Conservation (phyloP, 176 grass and related monocot genomes). For the Triticum monococcum region DNA sequence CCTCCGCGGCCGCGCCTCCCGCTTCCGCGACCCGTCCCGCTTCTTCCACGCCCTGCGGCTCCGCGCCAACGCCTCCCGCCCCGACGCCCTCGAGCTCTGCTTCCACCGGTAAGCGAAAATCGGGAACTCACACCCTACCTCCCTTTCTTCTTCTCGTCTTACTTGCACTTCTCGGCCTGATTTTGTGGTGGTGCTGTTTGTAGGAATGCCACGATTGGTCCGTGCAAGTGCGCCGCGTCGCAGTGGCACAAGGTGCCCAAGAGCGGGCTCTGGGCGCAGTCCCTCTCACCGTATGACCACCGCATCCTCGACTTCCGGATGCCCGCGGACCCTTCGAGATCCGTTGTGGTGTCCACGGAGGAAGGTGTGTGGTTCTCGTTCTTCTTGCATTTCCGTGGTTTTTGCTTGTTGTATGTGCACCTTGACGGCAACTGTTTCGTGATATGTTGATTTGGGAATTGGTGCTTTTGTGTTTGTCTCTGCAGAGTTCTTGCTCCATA, state of each 20-base stretch:
- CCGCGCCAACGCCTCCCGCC: slow-evolving; percentile 42
- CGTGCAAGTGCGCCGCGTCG: slow-evolving; percentile 66
- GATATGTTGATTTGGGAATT: background rate
- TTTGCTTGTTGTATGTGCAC: background rate
- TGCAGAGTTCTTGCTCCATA: slow-evolving; percentile 74
- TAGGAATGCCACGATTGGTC: slow-evolving; percentile 71
- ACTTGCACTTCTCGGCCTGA: background rate
- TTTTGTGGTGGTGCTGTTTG: slow-evolving; percentile 2
- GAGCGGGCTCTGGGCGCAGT: slow-evolving; percentile 50
- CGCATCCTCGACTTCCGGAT: slow-evolving; percentile 75
- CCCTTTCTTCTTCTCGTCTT: background rate
- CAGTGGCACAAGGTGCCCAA: slow-evolving; percentile 90
- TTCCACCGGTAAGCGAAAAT: slow-evolving; percentile 62
- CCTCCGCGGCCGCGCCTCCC: slow-evolving; percentile 57
- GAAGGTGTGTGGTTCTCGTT: slow-evolving; percentile 51
- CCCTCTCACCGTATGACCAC: slow-evolving; percentile 71
- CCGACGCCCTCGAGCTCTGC: slow-evolving; percentile 72
- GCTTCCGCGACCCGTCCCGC: slow-evolving; percentile 63
- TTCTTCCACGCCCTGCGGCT: slow-evolving; percentile 69
- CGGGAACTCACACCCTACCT: slow-evolving; percentile 23
- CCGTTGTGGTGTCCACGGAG: slow-evolving; percentile 56
- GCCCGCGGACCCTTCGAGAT: slow-evolving; percentile 53
- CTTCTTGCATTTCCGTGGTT: background rate
- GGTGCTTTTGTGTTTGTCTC: background rate
- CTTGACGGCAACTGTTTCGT: background rate